Conservation (phyloP, 2,329 filamentous ascomycete genomes). For the Parastagonospora nodorum region DNA sequence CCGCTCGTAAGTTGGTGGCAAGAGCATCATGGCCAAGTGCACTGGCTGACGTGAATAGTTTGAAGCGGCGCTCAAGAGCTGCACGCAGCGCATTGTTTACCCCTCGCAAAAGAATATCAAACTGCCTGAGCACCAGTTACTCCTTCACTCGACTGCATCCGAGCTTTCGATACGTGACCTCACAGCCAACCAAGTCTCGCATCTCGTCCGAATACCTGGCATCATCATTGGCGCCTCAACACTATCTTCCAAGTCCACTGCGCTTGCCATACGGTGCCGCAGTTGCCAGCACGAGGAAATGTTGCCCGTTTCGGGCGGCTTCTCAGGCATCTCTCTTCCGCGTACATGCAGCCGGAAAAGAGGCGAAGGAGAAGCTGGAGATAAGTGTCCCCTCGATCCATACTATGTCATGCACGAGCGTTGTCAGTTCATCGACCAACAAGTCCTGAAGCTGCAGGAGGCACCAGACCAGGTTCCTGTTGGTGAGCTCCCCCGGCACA, state of each 20-base stretch:
- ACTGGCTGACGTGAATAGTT: slow-evolving; percentile 64
- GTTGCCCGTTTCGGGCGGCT: slow-evolving; percentile 79
- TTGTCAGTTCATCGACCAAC: slow-evolving; percentile 94
- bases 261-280: slow-evolving; percentile 84
- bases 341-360: slow-evolving; percentile 72
- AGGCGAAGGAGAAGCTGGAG: slow-evolving; percentile 67
- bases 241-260: slow-evolving; percentile 92
- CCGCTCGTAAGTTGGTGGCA: slow-evolving; percentile 69
- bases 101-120: slow-evolving; percentile 70
- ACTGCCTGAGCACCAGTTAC: slow-evolving; percentile 89
- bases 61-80: slow-evolving; percentile 85
- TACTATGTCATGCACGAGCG: slow-evolving; percentile 96
- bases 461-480: slow-evolving; percentile 97
- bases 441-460: slow-evolving; percentile 97
- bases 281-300: slow-evolving; percentile 76
- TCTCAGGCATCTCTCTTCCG: slow-evolving; percentile 84
- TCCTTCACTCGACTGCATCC: slow-evolving; percentile 89
- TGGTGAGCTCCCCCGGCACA: slow-evolving; percentile 91
- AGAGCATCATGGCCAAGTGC: not conserved
- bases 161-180: slow-evolving; percentile 93
- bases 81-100: slow-evolving; percentile 91
- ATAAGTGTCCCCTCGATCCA: slow-evolving; percentile 87
- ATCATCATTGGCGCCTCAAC: slow-evolving; percentile 98
- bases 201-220: slow-evolving; percentile 93
- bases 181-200: slow-evolving; percentile 88